A percentile compares a stretch with the other conserved stretches of the same genome.
phyloP scores from a whole-genome alignment of 2,329 filamentous ascomycete species.

The Dothideomycetes sp. region DNA sequence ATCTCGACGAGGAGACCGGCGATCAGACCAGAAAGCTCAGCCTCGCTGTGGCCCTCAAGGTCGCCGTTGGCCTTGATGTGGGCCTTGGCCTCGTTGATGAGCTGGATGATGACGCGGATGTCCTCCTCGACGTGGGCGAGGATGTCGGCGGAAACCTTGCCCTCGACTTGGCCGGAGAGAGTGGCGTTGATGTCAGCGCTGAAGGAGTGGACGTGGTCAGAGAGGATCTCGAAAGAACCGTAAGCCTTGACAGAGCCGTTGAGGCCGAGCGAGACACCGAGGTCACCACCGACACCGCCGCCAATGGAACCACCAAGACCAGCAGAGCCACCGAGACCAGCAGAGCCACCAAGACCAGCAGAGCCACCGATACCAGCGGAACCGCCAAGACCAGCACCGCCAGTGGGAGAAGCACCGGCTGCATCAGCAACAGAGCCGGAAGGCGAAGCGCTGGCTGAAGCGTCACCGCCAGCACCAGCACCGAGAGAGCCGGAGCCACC shows the following conservation, averaged over 20 bases:
- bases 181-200: constrained; percentile 7
- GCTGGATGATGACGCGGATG: constrained; percentile 1
- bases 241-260: constrained; percentile 5
- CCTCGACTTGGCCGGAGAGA: constrained; percentile 2
- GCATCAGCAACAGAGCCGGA: too few species aligned
- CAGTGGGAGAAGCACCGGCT: not conserved
- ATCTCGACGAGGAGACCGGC: constrained; percentile 5
- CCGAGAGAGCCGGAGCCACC: not conserved
- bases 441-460: not conserved
- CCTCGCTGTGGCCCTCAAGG: constrained; percentile 3
- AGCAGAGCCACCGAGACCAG: not conserved
- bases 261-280: constrained; percentile 4
- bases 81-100: constrained; percentile 9
- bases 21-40: constrained; percentile 4
- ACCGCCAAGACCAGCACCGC: not conserved
- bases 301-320: not conserved
- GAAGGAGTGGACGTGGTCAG: constrained; percentile 7
- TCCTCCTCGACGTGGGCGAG: constrained; percentile 10
- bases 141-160: not conserved
- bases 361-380: not conserved
- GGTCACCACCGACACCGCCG: constrained; percentile 3
- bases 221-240: constrained; percentile 9
- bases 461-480: not conserved
- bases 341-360: not conserved
- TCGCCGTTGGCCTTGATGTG: constrained; percentile 1